Percentiles rank a stretch among this genome's conserved stretches.
phyloP scores from a whole-genome alignment of 441 rosid genomes.

The Brassica balearica region DNA sequence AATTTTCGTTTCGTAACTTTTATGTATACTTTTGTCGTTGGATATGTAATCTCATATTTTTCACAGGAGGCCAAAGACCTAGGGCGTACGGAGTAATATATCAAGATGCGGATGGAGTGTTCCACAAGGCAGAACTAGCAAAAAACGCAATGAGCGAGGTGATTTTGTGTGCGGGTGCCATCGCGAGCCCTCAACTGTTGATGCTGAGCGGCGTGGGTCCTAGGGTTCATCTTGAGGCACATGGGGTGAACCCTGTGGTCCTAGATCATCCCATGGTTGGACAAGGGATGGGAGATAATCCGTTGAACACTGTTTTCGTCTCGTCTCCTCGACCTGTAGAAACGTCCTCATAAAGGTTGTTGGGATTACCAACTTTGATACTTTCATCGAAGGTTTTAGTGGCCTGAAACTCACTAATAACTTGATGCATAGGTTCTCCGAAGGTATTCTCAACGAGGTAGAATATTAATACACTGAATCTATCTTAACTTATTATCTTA shows the following conservation, averaged over 20 bases:
- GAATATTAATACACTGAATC: background rate
- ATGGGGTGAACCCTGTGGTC: constrained; percentile 27
- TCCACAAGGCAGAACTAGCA: constrained; percentile 4
- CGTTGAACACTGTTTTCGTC: background rate
- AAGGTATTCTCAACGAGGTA: constrained; percentile 32
- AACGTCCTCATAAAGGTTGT: constrained; percentile 52
- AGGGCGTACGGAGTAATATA: constrained; percentile 9
- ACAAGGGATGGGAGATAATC: constrained; percentile 22
- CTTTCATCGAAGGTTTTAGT: constrained; percentile 53
- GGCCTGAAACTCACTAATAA: constrained; percentile 41
- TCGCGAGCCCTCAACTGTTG: constrained; percentile 3
- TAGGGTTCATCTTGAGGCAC: background rate
- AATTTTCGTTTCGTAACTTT: background rate
- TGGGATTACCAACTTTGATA: constrained; percentile 50
- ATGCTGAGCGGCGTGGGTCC: constrained; percentile 12
- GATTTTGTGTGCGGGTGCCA: constrained; percentile 2
- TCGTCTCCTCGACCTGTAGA: constrained; percentile 44
- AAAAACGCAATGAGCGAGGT: background rate
- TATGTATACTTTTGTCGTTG: background rate
- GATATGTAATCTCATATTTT: background rate
- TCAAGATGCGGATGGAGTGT: constrained; percentile 2
- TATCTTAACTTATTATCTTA: background rate
- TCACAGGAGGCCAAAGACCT: background rate
- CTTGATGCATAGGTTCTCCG: constrained; percentile 23
- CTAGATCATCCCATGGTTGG: constrained; percentile 57